Percentiles rank a stretch among this genome's conserved stretches.
Conservation (phyloP, 768 basidiomycete genomes). For the Lyophyllum shimeji region DNA sequence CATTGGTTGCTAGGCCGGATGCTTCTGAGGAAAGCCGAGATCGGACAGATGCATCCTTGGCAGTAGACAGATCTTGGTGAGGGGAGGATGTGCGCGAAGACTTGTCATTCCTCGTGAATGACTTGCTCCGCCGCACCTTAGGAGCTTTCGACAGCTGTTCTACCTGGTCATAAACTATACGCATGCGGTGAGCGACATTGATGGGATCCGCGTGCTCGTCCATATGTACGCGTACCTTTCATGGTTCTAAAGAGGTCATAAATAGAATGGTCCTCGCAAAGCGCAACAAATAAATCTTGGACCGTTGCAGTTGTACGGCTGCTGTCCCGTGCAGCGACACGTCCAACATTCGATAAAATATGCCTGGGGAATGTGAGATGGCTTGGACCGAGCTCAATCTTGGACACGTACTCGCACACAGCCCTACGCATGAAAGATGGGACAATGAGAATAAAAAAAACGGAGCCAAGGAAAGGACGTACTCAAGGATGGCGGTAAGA, state of each 20-base stretch:
- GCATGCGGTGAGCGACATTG: neutral
- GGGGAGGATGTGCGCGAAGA: conserved; percentile 47
- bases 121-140: conserved; percentile 66
- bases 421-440: conserved; percentile 45
- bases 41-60: conserved; percentile 31
- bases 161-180: conserved; percentile 75
- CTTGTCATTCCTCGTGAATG: conserved; percentile 57
- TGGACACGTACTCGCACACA: conserved; percentile 76
- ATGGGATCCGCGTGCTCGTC: neutral
- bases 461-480: conserved; percentile 34
- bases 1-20: conserved; percentile 26
- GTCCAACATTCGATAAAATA: conserved; percentile 77
- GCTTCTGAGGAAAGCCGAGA: conserved; percentile 42
- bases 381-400: conserved; percentile 2
- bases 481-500: conserved; percentile 93
- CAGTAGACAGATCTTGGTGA: conserved; percentile 37
- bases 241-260: conserved; percentile 84
- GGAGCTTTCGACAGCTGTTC: conserved; percentile 61
- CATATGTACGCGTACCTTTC: conserved; percentile 59
- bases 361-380: conserved; percentile 51
- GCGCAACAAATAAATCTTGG: conserved; percentile 82
- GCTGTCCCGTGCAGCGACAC: conserved; percentile 84
- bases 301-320: conserved; percentile 72
- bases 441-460: conserved; percentile 26
- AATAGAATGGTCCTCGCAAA: conserved; percentile 88